Percentiles rank a stretch among this genome's conserved stretches.
Evolutionary conservation across 495 filamentous ascomycete genomes (phyloP).

Genomic region (Xylaria venustula): DNA sequence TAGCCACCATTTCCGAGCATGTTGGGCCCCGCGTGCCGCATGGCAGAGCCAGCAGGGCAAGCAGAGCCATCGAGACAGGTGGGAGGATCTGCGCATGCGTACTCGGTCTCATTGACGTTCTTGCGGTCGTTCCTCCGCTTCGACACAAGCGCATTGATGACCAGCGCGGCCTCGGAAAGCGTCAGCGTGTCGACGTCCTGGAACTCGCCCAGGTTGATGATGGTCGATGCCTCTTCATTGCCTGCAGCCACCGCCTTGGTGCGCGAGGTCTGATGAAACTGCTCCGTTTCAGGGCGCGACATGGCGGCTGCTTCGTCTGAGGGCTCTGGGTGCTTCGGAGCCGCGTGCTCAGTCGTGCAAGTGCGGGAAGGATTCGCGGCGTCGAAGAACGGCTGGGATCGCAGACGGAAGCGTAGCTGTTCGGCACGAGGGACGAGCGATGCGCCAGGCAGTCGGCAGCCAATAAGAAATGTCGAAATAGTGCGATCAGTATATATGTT

Average conservation of each 20-base stretch:
- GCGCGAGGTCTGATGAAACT: slow-evolving; percentile 59
- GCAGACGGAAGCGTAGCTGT: background rate
- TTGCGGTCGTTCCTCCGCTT: slow-evolving; percentile 65
- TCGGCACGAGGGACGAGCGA: slow-evolving; percentile 1
- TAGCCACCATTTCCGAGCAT: background rate
- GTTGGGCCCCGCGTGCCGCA: background rate
- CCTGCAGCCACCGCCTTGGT: slow-evolving; percentile 69
- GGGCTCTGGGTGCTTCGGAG: background rate
- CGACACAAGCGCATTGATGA: slow-evolving; percentile 82
- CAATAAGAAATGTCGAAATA: background rate
- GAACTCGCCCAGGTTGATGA: slow-evolving; percentile 88
- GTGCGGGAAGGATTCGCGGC: background rate
- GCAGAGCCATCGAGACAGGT: background rate
- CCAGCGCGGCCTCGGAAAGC: slow-evolving; percentile 83
- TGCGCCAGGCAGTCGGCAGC: slow-evolving; percentile 4
- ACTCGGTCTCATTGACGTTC: slow-evolving; percentile 67
- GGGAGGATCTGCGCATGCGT: slow-evolving; percentile 19
- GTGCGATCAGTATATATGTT: background rate
- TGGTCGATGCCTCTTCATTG: slow-evolving; percentile 82
- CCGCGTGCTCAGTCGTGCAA: background rate
- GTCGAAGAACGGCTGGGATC: slow-evolving; percentile 2
- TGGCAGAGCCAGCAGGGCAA: background rate
- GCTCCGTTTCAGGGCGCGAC: slow-evolving; percentile 20
- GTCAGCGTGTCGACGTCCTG: slow-evolving; percentile 82
- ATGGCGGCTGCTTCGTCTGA: slow-evolving; percentile 7